Percentiles rank a stretch among this genome's conserved stretches.
Evolutionary conservation across 2,329 filamentous ascomycete genomes (phyloP).

Genomic region (Aureobasidium sp.): DNA sequence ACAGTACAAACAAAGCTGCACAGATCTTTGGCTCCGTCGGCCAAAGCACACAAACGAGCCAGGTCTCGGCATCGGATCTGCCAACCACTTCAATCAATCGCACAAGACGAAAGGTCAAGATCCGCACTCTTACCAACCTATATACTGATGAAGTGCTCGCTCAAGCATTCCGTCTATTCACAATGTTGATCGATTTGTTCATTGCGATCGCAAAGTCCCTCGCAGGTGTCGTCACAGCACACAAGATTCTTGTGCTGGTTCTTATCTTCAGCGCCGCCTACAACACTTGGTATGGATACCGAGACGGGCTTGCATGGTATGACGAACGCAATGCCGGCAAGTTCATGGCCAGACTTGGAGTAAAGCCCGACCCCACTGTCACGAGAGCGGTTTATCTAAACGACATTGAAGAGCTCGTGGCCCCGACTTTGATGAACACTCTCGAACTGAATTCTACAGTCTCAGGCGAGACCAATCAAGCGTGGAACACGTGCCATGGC

Average conservation of each 20-base stretch:
- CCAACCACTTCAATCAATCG: conserved; percentile 12
- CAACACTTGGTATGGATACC: conserved; percentile 70
- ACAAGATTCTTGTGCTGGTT: conserved; percentile 65
- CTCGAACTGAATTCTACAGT: conserved; percentile 15
- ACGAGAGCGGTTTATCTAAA: conserved; percentile 75
- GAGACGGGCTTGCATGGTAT: conserved; percentile 74
- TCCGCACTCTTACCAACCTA: conserved; percentile 23
- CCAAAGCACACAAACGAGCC: conserved; percentile 56
- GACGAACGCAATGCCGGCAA: conserved; percentile 69
- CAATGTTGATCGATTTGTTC: conserved; percentile 38
- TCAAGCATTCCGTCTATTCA: conserved; percentile 22
- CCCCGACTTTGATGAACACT: conserved; percentile 23
- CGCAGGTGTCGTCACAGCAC: conserved; percentile 41
- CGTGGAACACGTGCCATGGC: conserved; percentile 24
- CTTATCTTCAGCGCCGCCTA: conserved; percentile 62
- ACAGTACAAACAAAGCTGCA: conserved; percentile 70
- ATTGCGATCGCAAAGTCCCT: conserved; percentile 27
- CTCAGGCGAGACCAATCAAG: conserved; percentile 18
- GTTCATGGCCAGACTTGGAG: conserved; percentile 76
- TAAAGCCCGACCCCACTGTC: conserved; percentile 73
- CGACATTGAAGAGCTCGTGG: conserved; percentile 62
- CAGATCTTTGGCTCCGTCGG: conserved; percentile 74
- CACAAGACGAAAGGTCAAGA: not conserved
- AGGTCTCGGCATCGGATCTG: conserved; percentile 22
- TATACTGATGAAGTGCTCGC: conserved; percentile 26